A percentile compares a stretch with the other conserved stretches of the same genome.
These are phyloP conservation scores for Niveomyces coronatus DNA, from an alignment of 2,329 filamentous ascomycete species.

Conservation along the genomic window DNA sequence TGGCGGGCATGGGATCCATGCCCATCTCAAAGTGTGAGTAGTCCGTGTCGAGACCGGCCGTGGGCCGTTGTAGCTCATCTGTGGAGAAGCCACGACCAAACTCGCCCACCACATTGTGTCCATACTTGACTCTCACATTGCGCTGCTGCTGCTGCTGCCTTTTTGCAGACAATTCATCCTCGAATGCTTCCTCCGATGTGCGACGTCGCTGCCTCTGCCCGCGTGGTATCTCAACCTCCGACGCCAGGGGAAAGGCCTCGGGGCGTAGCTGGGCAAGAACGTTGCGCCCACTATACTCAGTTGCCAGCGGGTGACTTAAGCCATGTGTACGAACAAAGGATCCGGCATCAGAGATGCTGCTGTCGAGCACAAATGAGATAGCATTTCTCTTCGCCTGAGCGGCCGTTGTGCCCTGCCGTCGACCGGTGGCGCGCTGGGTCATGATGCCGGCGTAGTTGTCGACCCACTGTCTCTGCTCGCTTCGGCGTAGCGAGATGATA, in stretches of 20 bases:
- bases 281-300: constrained; percentile 27
- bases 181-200: constrained; percentile 33
- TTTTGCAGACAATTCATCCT: constrained; percentile 23
- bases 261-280: not conserved
- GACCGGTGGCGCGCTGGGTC: constrained; percentile 21
- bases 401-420: constrained; percentile 16
- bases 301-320: constrained; percentile 32
- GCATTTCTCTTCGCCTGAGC: constrained; percentile 31
- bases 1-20: constrained; percentile 53
- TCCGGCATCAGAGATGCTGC: constrained; percentile 26
- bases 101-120: constrained; percentile 17
- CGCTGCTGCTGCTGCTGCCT: not conserved
- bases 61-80: constrained; percentile 16
- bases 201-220: constrained; percentile 27
- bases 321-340: constrained; percentile 14
- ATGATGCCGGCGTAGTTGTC: constrained; percentile 45
- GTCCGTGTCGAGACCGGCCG: constrained; percentile 13
- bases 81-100: constrained; percentile 16
- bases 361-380: constrained; percentile 19
- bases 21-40: constrained; percentile 52
- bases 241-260: constrained; percentile 19
- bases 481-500: constrained; percentile 24
- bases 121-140: not conserved
- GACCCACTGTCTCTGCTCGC: constrained; percentile 30
- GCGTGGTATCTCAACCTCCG: constrained; percentile 14